Conservation (phyloP, 352 stramenopile genomes). For the Phytophthora hybrid region DNA sequence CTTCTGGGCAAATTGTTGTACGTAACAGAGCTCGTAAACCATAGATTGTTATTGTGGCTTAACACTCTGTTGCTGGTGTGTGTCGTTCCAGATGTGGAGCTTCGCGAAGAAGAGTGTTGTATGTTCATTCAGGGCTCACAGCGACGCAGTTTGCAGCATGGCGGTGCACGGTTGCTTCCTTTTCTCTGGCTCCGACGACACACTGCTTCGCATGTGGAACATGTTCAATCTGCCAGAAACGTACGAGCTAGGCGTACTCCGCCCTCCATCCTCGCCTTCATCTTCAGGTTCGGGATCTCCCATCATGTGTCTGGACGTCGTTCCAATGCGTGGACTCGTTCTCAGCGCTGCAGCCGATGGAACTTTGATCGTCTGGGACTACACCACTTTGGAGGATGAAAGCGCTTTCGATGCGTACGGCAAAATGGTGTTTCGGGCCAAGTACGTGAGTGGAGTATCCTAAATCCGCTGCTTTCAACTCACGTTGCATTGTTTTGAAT, state of each 20-base stretch:
- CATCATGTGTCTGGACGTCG: slow-evolving; percentile 64
- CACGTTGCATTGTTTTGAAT: background rate
- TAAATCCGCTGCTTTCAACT: background rate
- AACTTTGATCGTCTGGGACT: slow-evolving; percentile 71
- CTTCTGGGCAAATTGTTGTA: slow-evolving; percentile 60
- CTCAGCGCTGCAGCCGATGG: slow-evolving; percentile 63
- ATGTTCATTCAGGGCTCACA: slow-evolving; percentile 62
- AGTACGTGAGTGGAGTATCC: slow-evolving; percentile 37
- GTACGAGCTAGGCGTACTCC: slow-evolving; percentile 69
- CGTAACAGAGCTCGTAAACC: background rate
- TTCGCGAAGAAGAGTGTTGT: slow-evolving; percentile 55
- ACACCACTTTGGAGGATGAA: slow-evolving; percentile 52
- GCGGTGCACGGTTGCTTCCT: slow-evolving; percentile 72
- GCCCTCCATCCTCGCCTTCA: slow-evolving; percentile 38
- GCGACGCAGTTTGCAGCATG: slow-evolving; percentile 61
- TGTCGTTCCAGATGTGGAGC: slow-evolving; percentile 56
- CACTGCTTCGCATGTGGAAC: slow-evolving; percentile 75
- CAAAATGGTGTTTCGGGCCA: slow-evolving; percentile 51
- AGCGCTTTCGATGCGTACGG: slow-evolving; percentile 50
- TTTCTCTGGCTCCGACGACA: slow-evolving; percentile 82
- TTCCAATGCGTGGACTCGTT: slow-evolving; percentile 47
- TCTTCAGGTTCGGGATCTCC: slow-evolving; percentile 52
- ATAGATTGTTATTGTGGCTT: background rate
- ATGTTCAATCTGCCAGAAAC: slow-evolving; percentile 46
- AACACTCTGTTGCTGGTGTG: background rate